phyloP scores from a whole-genome alignment of 2,329 filamentous ascomycete genomes.

The Zymoseptoria crescenta region DNA sequence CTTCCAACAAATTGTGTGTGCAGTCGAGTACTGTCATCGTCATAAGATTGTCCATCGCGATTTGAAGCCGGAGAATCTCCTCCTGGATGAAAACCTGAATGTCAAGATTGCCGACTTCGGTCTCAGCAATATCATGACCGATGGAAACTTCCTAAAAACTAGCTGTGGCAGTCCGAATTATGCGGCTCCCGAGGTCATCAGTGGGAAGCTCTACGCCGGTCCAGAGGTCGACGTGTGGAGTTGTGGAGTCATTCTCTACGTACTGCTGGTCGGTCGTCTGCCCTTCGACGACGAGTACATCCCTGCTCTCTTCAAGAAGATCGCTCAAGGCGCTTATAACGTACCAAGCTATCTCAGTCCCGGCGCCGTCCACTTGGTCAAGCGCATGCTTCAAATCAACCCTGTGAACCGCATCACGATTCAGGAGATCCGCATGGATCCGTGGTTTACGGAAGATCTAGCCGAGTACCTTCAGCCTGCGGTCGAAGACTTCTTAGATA shows the following conservation, averaged over 20 bases:
- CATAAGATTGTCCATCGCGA: constrained; percentile 99
- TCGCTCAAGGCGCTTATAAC: constrained; percentile 86
- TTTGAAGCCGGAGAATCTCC: constrained; percentile 91
- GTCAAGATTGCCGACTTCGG: constrained; percentile 99
- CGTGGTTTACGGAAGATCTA: constrained; percentile 86
- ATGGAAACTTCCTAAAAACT: constrained; percentile 97
- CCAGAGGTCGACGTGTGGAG: constrained; percentile 99
- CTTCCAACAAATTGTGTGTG: constrained; percentile 98
- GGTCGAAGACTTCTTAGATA: constrained; percentile 85
- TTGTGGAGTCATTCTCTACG: constrained; percentile 59
- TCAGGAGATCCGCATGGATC: constrained; percentile 82
- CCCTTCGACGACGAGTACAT: constrained; percentile 99
- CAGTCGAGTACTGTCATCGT: constrained; percentile 96
- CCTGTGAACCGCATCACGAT: constrained; percentile 91
- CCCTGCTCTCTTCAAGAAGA: constrained; percentile 94
- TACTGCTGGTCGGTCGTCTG: constrained; percentile 58
- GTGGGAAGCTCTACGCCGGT: constrained; percentile 92
- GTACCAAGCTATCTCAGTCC: constrained; percentile 85
- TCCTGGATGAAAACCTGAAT: constrained; percentile 90
- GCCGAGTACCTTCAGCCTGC: constrained; percentile 80
- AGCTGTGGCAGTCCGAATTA: constrained; percentile 98
- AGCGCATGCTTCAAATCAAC: constrained; percentile 90
- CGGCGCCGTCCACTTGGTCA: constrained; percentile 74
- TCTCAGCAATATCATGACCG: constrained; percentile 98
- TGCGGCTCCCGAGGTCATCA: constrained; percentile 94